phyloP scores from a whole-genome alignment of 495 filamentous ascomycete species.

The Trichodelitschia bisporula region DNA sequence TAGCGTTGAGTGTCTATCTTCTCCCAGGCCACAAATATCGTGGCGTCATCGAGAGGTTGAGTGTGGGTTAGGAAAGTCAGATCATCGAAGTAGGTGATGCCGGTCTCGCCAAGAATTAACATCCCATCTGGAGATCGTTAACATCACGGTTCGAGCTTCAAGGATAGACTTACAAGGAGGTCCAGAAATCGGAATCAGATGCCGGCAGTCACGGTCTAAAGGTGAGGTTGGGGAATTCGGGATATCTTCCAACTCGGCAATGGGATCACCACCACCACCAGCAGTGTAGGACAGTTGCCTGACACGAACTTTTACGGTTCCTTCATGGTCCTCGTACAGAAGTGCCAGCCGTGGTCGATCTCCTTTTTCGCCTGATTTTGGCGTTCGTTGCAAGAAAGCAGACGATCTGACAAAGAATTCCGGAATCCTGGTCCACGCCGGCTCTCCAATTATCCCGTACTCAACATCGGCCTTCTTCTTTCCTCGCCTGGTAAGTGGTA shows the following conservation, averaged over 20 bases:
- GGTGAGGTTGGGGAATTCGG: no score
- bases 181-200: slow-evolving; percentile 62
- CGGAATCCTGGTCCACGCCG: slow-evolving; percentile 48
- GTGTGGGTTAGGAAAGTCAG: slow-evolving; percentile 34
- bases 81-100: slow-evolving; percentile 50
- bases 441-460: slow-evolving; percentile 36
- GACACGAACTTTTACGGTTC: slow-evolving; percentile 36
- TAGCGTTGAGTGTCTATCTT: slow-evolving; percentile 56
- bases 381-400: slow-evolving; percentile 38
- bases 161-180: slow-evolving; percentile 23
- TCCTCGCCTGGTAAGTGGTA: slow-evolving; percentile 28
- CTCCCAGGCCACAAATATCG: slow-evolving; percentile 73
- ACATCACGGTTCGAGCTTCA: slow-evolving; percentile 1
- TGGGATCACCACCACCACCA: slow-evolving; percentile 20
- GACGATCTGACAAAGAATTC: slow-evolving; percentile 72
- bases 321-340: slow-evolving; percentile 49
- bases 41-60: slow-evolving; percentile 38
- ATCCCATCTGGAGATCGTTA: slow-evolving; percentile 17
- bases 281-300: slow-evolving; percentile 27
- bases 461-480: slow-evolving; percentile 29
- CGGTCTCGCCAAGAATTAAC: slow-evolving; percentile 65
- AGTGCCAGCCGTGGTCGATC: slow-evolving; percentile 46
- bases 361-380: not conserved
- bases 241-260: no score
- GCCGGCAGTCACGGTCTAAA: slow-evolving; percentile 45